Percentiles rank a stretch among this genome's conserved stretches.
Conservation (phyloP, 345 rosid species). For the Eucalyptus erythrocorys region DNA sequence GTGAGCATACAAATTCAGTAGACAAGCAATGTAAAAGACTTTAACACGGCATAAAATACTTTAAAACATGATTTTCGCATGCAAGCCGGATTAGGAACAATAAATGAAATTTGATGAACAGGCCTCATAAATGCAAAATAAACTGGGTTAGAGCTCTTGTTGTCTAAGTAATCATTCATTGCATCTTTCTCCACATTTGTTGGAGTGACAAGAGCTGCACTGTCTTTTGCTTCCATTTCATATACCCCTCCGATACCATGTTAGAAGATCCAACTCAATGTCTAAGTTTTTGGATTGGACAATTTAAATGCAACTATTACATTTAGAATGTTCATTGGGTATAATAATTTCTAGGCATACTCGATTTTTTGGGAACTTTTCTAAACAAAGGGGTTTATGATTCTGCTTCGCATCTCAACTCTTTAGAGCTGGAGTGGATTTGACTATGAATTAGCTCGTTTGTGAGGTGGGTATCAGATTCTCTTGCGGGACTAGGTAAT, state of each 20-base stretch:
- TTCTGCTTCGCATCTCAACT: neutral
- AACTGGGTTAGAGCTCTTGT: neutral
- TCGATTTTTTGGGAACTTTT: neutral
- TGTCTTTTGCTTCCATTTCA: neutral
- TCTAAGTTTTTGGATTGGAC: neutral
- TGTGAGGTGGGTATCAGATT: neutral
- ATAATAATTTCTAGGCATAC: neutral
- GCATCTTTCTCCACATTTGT: neutral
- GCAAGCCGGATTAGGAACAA: accelerated
- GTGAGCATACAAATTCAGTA: neutral
- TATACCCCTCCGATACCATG: neutral
- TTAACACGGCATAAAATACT: neutral
- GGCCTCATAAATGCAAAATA: neutral
- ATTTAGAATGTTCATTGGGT: too few species aligned
- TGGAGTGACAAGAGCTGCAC: neutral
- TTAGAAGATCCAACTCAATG: neutral
- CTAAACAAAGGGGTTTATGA: neutral
- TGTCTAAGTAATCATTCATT: neutral
- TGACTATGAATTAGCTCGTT: neutral
- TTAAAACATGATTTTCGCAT: neutral
- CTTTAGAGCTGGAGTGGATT: neutral
- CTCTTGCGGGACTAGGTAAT: neutral
- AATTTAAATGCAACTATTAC: neutral
- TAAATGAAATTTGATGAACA: neutral
- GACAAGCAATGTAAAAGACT: too few species aligned